A percentile compares a stretch with the other conserved stretches of the same genome.
Conservation (phyloP, 176 grass and related monocot species). For the maize (Zea mays) region DNA sequence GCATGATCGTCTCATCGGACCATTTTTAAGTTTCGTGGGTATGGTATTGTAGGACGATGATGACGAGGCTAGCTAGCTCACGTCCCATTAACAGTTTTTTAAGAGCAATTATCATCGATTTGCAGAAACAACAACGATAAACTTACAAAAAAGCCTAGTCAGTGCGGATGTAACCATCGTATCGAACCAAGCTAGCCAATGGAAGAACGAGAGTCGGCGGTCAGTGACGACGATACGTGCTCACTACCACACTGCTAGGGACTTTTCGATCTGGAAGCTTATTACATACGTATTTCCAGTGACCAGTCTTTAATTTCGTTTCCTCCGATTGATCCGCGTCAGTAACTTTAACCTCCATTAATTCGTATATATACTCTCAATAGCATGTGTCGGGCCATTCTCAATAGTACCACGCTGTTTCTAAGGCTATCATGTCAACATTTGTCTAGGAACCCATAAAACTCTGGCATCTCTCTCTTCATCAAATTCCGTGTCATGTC, state of each 20-base stretch:
- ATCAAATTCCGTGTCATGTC: no score
- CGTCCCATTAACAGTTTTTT: no score
- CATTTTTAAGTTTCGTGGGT: neutral
- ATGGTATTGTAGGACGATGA: neutral
- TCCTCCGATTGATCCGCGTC: neutral
- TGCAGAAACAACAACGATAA: neutral
- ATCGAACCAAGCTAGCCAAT: neutral
- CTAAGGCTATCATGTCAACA: no score
- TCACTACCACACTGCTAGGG: neutral
- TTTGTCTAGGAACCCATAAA: no score
- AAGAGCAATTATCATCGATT: neutral
- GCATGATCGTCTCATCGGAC: neutral
- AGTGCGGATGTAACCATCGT: constrained; percentile 1
- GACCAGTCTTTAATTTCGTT: neutral
- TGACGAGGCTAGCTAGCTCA: neutral
- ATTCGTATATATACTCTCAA: no score
- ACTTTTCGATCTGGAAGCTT: neutral
- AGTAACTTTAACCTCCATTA: no score
- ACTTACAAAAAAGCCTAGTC: neutral
- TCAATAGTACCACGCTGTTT: no score
- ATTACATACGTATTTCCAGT: no score
- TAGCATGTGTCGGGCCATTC: no score
- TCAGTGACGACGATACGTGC: neutral
- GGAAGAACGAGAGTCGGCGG: neutral
- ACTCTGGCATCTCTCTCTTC: no score